These are phyloP conservation scores for Ophiorrhiza pumila DNA, from an alignment of 257 asterid species.

Conservation along the genomic window DNA sequence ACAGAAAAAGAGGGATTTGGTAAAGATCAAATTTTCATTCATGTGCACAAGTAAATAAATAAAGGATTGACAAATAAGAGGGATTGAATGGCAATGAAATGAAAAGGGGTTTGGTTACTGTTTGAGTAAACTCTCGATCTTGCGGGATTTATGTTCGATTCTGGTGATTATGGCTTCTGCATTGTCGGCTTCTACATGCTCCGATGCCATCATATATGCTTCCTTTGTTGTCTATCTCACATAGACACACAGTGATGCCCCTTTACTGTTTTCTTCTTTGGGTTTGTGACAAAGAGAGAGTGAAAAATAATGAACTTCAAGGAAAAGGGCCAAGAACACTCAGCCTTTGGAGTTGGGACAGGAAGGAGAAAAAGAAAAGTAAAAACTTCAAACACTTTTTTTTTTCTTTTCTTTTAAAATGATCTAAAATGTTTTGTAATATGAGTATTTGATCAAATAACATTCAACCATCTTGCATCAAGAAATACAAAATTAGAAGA, in stretches of 20 bases:
- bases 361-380: no score
- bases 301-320: neutral
- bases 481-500: no score
- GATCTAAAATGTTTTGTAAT: no score
- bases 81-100: neutral
- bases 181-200: constrained; percentile 69
- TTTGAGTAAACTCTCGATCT: constrained; percentile 96
- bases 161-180: constrained; percentile 83
- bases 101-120: constrained; percentile 37
- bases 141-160: constrained; percentile 95
- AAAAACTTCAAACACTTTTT: no score
- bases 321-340: no score
- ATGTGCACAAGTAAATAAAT: neutral
- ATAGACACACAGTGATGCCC: neutral
- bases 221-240: neutral
- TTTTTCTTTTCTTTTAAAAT: no score
- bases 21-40: constrained; percentile 1
- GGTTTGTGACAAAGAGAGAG: neutral
- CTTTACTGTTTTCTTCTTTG: neutral
- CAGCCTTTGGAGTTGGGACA: no score
- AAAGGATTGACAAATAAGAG: neutral
- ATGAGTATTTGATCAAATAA: no score
- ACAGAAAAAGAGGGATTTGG: neutral
- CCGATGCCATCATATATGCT: constrained; percentile 18
- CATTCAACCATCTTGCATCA: no score